Base-by-base conservation (phyloP, 345 rosid species). In the Bruguiera gymnorhiza region DNA sequence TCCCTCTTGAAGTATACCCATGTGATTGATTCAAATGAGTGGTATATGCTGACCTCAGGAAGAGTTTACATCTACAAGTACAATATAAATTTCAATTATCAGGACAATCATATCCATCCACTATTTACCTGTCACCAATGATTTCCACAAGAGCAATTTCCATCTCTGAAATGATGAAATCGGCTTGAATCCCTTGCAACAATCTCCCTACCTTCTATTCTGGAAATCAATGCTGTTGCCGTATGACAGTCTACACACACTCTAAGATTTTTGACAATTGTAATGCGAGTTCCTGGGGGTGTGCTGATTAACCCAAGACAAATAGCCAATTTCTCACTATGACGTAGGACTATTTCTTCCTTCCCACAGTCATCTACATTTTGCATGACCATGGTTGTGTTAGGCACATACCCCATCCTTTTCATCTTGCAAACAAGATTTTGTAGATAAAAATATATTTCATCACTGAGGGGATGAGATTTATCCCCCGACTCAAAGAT, bases 281-380 rank as follows among this genome's bases (percentile, higher is more conserved):
- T 60, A 57, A 76, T 71, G 9, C 50, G 54, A 15, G 75, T 53
- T 4, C 79, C 68, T 1, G 68, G 39, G 0, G 75, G 43, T 1
- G 67, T 65, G 29, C 72, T 66, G 19, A 76, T 71, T 36, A 76
- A 29, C 37, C 75, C 79, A 15, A 76, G 37, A 16, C 57, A 63
- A 76, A 76, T 76, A 26, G 79, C 75, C 39, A 76, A 54, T 66
- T 76, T 70, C 79, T 76, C 79, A 27, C 79, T 71, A 48, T 76
- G 79, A 39, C 67, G 56, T 36, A 76, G 37, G 62, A 71, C 75
- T 9, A 76, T 76, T 56, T 76, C 75, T 70, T 70, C 72, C 75
- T 70, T 76, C 1, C 1, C 24, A 15, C 26, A 13, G 24, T 70
- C 68, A 29, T 76, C 72, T 24, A 76, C 71, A 43, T 70, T 71